Base-by-base conservation (phyloP, 192 early-diverging fungal genomes). In the Entomortierella parvispora region DNA sequence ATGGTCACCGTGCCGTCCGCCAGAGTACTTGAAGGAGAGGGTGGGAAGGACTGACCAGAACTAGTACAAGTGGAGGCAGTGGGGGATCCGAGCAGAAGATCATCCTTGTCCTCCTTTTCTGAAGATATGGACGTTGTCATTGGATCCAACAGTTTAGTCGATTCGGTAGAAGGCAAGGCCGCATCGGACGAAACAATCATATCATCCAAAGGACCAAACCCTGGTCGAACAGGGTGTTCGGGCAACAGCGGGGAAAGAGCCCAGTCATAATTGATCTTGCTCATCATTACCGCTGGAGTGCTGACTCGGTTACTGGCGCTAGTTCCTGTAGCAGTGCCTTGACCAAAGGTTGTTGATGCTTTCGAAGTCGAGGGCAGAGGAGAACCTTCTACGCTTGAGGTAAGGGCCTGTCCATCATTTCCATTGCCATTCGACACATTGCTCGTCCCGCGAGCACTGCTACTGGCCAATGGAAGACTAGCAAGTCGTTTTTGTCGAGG, bases 241-340 rank as follows among this genome's bases (percentile, higher is more conserved):
- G 62, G 48, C 62, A 65, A 51, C 8, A 40, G 62, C 0, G 70
- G 70, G 4, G 69, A 71, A 5, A 62, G 17, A 1, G 54, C 54
- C 69, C 69, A 71, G 46, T 71, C 69, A 26, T 71, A 71, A 25
- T 71, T 71, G 47, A 71, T 71, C 34, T 63, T 62, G 69, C 28
- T 72, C 70, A 72, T 72, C 70, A 72, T 72, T 31, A 72, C 62
- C 18, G 70, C 70, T 1, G 70, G 70, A 2, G 70, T 72, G 20
- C 70, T 72, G 32, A 54, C 65, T 18, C 70, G 45, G 34, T 72
- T 71, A 11, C 61, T 58, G n/a, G n/a, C 14, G 69, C 55, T 25
- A 44, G 55, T 34, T 34, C 32, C 22, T 40, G 22, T 9, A 29
- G 1, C 20, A 51, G 54, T 18, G 43, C 10, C 26, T 54, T 49